Base-by-base conservation (phyloP, 495 filamentous ascomycete species). In the Poronia punctata region DNA sequence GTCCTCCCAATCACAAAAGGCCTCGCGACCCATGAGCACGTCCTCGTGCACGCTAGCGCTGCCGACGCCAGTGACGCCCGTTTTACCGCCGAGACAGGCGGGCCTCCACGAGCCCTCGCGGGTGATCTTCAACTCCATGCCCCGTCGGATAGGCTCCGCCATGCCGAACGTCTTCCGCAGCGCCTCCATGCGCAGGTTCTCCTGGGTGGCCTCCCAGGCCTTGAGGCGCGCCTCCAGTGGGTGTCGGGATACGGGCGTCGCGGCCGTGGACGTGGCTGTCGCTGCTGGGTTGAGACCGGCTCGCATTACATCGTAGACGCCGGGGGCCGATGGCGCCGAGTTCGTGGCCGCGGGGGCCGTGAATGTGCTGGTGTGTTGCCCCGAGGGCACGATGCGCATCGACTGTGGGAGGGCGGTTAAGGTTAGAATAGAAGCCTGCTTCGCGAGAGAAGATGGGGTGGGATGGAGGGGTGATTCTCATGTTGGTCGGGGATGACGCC, bases 41-140 rank as follows among this genome's bases (percentile, higher is more conserved):
- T 95, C 89, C 67, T 80, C 82, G 60, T 84, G 80, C 20, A 88
- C 62, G 43, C 64, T 67, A 7, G 59, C 50, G 45, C 50, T 53
- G 15, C 52, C 52, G n/a, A 45, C 27, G 32, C 55, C 40, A 1
- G 34, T 27, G 15, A 11, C 5, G 1, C 45, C 48, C 11, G 35
- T n/a, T 2, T 46, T 43, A 19, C 64, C 64, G 26, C 64, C 67
- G 6, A 76, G 61, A 5, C 57, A 62, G 22, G 67, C 43, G 3
- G 72, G 73, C 47, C 63, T 65, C 74, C 73, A 76, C 46, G 65
- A 60, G 28, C 78, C 72, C 34, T 68, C 68, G 26, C 67, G 59
- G 1, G 78, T 74, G 55, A 94, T 88, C 74, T 84, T 84, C 54
- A 94, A 67, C 71, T 98, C 90, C 90, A 98, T 98, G 24, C 82